Evolutionary conservation across 164 flowering plant genomes (phyloP), one percentile per base, ranked within the genome.

Genomic region (grape (Vitis vinifera)): DNA sequence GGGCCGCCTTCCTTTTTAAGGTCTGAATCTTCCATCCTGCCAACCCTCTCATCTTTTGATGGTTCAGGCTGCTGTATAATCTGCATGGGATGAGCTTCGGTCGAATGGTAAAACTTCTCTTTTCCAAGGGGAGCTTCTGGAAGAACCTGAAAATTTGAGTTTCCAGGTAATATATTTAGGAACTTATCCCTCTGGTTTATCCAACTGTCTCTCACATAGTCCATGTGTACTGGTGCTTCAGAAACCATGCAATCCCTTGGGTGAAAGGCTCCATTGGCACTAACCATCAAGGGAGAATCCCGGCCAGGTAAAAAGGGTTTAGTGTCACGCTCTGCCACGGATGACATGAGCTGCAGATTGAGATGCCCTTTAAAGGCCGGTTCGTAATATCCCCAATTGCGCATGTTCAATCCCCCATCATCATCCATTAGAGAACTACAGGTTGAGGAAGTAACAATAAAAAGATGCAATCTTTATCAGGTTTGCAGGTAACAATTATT

Each of bases 311-410:
- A 55, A 69, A 80, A 80, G 4, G 87, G 79, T 51, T 85, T 91
- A 0, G 81, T 79, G 53, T 87, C 90, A 6, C 86, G 86, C 23
- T 90, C 94, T 1, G 78, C 80, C 66, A 83, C 61, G 17, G 78
- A 75, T 0, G 91, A 59, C 92, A 88, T 88, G 65, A 93, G 90
- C 84, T 93, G 93, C 68, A 93, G 79, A 68, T 84, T 85, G 6
- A 91, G 85, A 63, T 82, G 83, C 30, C 88, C 87, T 55, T 87
- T 89, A 49, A 77, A 68, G 50, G 88, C 67, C 14, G 88, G 87
- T 58, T 87, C 96, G 78, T 88, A 89, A 63, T 87, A 88, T 23
- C 88, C 94, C 98, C 98, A 93, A 74, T 87, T 89, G 29, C 88
- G 87, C 74, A 88, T 68, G 73, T 82, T 85, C 77, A 89, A 79